These are phyloP conservation scores for Thermothelomyces thermophilus DNA, from an alignment of 2,329 filamentous ascomycete species.

Conservation along the genomic window DNA sequence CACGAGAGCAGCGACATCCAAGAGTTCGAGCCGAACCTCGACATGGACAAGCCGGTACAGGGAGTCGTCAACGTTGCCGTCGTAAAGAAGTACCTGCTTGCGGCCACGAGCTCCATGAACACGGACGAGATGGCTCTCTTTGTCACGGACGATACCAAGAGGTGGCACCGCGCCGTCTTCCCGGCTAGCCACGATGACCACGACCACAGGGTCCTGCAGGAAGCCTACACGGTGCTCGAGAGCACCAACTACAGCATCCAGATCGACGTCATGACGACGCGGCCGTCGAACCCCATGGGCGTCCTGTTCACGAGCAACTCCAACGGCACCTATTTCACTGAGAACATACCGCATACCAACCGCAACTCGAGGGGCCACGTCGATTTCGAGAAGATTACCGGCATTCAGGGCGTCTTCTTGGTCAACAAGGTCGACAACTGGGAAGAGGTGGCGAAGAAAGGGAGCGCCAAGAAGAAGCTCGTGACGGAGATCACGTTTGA, in stretches of 20 bases:
- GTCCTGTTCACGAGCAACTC: conserved; percentile 93
- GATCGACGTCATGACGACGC: conserved; percentile 77
- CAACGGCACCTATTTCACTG: conserved; percentile 91
- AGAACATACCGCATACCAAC: conserved; percentile 89
- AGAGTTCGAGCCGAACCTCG: conserved; percentile 70
- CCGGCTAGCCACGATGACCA: conserved; percentile 40
- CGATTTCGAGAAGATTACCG: conserved; percentile 90
- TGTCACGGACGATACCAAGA: conserved; percentile 73
- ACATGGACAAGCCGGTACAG: conserved; percentile 64
- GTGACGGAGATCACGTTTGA: conserved; percentile 87
- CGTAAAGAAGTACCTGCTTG: conserved; percentile 81
- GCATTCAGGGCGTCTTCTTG: conserved; percentile 86
- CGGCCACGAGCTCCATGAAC: conserved; percentile 68
- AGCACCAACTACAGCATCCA: conserved; percentile 98
- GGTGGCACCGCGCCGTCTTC: conserved; percentile 91
- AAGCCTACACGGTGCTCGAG: conserved; percentile 89
- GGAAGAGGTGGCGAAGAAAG: conserved; percentile 58
- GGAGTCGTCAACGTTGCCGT: conserved; percentile 76
- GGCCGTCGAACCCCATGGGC: conserved; percentile 66
- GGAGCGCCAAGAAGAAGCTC: conserved; percentile 56
- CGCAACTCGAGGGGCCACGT: conserved; percentile 69
- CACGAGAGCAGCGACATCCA: conserved; percentile 41
- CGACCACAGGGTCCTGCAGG: conserved; percentile 71
- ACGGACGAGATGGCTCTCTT: conserved; percentile 91
- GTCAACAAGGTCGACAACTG: conserved; percentile 87